phyloP scores from a whole-genome alignment of 2,329 filamentous ascomycete species.

The Aspergillus sp. region DNA sequence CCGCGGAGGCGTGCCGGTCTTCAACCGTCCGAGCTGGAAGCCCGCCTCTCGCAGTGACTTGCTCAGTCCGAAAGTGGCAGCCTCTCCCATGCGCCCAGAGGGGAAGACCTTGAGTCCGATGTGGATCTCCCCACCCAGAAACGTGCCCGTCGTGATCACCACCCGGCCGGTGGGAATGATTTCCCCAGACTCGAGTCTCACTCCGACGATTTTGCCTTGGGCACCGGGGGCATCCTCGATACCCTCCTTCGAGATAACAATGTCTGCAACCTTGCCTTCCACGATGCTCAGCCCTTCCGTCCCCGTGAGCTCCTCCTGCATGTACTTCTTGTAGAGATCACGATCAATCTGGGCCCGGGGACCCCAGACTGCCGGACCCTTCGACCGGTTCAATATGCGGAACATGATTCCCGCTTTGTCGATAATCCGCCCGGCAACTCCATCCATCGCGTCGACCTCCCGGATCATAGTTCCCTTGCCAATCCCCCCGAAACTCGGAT shows the following conservation, averaged over 20 bases:
- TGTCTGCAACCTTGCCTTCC: conserved; percentile 87
- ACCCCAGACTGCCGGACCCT: conserved; percentile 96
- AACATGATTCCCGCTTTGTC: conserved; percentile 97
- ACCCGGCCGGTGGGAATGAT: conserved; percentile 77
- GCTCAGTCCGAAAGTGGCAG: conserved; percentile 87
- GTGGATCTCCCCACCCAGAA: conserved; percentile 93
- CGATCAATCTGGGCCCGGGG: conserved; percentile 95
- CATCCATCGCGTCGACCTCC: conserved; percentile 93
- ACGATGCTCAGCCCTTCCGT: conserved; percentile 80
- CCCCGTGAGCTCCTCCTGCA: conserved; percentile 77
- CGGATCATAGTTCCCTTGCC: conserved; percentile 95
- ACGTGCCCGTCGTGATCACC: conserved; percentile 94
- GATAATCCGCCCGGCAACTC: conserved; percentile 80
- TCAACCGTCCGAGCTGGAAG: conserved; percentile 83
- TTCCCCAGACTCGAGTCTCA: conserved; percentile 83
- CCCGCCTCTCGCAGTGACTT: conserved; percentile 86
- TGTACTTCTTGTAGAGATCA: conserved; percentile 81
- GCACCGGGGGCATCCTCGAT: conserved; percentile 48
- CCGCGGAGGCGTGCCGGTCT: conserved; percentile 92
- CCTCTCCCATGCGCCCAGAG: conserved; percentile 89
- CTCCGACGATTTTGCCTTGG: conserved; percentile 75
- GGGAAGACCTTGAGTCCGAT: conserved; percentile 83
- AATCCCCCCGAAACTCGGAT: conserved; percentile 96
- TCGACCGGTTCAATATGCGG: conserved; percentile 79
- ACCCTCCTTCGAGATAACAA: conserved; percentile 66